phyloP scores from a whole-genome alignment of 768 basidiomycete genomes.

The Leccinellum luteum region DNA sequence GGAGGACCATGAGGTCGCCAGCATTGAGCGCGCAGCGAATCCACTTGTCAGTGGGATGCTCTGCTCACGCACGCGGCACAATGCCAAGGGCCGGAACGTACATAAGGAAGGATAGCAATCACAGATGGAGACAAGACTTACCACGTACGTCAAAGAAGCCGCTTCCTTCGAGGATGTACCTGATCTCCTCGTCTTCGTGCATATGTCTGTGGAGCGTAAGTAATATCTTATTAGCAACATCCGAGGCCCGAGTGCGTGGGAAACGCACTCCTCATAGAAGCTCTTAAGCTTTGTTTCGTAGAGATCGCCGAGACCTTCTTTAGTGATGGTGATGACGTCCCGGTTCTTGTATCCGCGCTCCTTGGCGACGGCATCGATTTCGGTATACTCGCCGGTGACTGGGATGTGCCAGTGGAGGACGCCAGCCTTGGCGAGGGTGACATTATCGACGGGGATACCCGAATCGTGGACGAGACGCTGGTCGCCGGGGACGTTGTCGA shows the following conservation, averaged over 20 bases:
- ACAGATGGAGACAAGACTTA: conserved; percentile 31
- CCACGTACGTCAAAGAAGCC: conserved; percentile 93
- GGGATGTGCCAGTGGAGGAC: conserved; percentile 68
- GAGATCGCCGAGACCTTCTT: conserved; percentile 72
- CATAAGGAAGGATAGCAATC: background rate
- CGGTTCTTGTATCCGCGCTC: conserved; percentile 82
- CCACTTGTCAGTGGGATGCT: conserved; percentile 69
- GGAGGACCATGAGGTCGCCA: conserved; percentile 84
- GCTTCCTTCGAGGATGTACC: conserved; percentile 79
- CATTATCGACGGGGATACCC: conserved; percentile 48
- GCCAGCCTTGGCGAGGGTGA: conserved; percentile 53
- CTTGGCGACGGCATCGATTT: conserved; percentile 57
- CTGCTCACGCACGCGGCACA: conserved; percentile 37
- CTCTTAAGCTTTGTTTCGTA: conserved; percentile 80
- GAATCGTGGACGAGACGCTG: conserved; percentile 81
- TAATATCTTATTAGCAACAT: background rate
- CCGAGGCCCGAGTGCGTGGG: background rate
- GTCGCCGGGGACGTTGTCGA: conserved; percentile 72
- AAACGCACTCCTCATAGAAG: conserved; percentile 78
- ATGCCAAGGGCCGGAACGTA: background rate
- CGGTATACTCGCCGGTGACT: conserved; percentile 20
- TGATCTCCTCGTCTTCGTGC: conserved; percentile 96
- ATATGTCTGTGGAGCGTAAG: conserved; percentile 60
- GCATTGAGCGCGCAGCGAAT: conserved; percentile 72
- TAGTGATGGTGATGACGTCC: conserved; percentile 75